Evolutionary conservation across 345 rosid species (phyloP).

Genomic region (Corchorus olitorius): DNA sequence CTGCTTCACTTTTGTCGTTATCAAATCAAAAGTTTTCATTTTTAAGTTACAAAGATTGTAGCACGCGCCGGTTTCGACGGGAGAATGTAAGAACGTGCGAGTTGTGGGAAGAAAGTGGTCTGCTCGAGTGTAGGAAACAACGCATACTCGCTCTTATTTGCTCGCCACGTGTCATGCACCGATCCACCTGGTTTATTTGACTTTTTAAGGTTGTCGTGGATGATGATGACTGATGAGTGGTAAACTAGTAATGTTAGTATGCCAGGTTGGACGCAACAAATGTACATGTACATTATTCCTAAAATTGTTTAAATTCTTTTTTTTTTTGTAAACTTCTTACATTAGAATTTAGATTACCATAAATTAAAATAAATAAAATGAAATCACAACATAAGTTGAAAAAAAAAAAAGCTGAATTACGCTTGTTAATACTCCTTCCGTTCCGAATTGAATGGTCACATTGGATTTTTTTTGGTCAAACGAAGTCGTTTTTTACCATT

Average conservation of each 20-base stretch:
- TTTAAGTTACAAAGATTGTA: neutral
- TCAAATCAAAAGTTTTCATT: neutral
- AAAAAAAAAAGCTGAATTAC: too few relatives aligned
- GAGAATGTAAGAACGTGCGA: constrained; percentile 9
- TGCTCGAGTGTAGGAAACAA: neutral
- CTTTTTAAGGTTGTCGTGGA: neutral
- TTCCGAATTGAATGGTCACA: too few relatives aligned
- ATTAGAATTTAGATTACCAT: too few relatives aligned
- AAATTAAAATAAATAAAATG: too few relatives aligned
- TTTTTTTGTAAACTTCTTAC: too few relatives aligned
- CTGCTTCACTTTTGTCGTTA: neutral
- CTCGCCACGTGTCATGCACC: neutral
- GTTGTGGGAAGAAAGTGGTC: neutral
- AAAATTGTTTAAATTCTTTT: too few relatives aligned
- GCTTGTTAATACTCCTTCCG: too few relatives aligned
- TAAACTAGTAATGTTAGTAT: neutral
- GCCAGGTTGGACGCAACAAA: constrained; percentile 3
- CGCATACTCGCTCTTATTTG: neutral
- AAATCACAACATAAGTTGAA: too few relatives aligned
- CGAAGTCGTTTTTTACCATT: too few relatives aligned
- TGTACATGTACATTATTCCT: neutral
- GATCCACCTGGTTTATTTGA: neutral
- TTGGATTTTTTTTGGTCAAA: too few relatives aligned
- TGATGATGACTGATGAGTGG: too few relatives aligned
- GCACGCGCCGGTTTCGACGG: neutral